These are phyloP conservation scores for Saitozyma sp. DNA, from an alignment of 768 basidiomycete genomes.

Conservation along the genomic window DNA sequence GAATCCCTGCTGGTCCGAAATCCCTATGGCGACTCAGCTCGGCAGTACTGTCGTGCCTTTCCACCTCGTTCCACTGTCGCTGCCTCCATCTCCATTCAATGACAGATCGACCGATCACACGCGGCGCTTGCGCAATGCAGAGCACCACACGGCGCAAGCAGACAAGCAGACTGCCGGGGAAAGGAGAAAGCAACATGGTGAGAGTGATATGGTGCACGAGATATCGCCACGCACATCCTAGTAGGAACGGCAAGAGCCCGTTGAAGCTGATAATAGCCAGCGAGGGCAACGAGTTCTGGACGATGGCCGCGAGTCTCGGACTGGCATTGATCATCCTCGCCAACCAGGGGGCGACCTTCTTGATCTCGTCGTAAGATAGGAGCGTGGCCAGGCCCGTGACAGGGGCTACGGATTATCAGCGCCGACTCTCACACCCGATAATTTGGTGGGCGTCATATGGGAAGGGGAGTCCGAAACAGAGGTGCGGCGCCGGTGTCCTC, in stretches of 20 bases:
- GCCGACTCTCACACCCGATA: too few species aligned
- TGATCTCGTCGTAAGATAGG: slow-evolving; percentile 90
- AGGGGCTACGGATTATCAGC: slow-evolving; percentile 58
- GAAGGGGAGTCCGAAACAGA: background rate
- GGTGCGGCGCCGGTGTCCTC: background rate
- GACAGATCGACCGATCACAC: too few species aligned
- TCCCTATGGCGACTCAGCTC: slow-evolving; percentile 49
- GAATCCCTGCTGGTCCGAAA: slow-evolving; percentile 89
- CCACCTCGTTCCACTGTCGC: too few species aligned
- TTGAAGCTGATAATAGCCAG: slow-evolving; percentile 88
- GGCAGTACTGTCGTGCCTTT: too few species aligned
- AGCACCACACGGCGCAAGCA: too few species aligned
- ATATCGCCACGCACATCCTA: slow-evolving; percentile 65
- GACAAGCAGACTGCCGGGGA: background rate
- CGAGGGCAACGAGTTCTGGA: slow-evolving; percentile 91
- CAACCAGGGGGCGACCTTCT: slow-evolving; percentile 83
- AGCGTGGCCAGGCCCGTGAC: slow-evolving; percentile 82
- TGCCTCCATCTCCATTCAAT: background rate
- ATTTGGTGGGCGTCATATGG: too few species aligned
- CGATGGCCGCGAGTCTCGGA: slow-evolving; percentile 73
- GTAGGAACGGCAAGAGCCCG: slow-evolving; percentile 78
- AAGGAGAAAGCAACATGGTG: background rate
- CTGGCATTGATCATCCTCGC: slow-evolving; percentile 71
- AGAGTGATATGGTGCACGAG: background rate
- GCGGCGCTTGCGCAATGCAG: too few species aligned